These are phyloP conservation scores for Backusella tarrabulga DNA, from an alignment of 192 early-diverging fungal genomes.

Conservation along the genomic window DNA sequence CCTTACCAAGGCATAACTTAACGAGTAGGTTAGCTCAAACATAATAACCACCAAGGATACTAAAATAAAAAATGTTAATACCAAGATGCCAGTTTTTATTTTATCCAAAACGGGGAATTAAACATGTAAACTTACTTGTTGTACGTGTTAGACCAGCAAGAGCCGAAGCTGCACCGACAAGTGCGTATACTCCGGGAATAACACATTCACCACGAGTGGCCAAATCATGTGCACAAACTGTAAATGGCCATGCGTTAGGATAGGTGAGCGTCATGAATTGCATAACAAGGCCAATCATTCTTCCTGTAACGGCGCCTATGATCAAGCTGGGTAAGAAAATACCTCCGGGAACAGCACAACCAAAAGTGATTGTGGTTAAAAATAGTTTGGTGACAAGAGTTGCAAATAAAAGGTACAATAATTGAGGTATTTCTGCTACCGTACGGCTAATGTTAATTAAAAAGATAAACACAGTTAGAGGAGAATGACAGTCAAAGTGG, in stretches of 20 bases:
- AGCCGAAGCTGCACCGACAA: constrained; percentile 89
- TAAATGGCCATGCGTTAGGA: constrained; percentile 68
- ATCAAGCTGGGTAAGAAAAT: constrained; percentile 93
- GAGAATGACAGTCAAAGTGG: not conserved
- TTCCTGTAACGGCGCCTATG: constrained; percentile 88
- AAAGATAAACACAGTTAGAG: not conserved
- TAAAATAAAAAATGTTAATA: not conserved
- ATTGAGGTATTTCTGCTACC: constrained; percentile 39
- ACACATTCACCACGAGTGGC: constrained; percentile 63
- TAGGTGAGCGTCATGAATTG: constrained; percentile 56
- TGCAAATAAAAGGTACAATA: constrained; percentile 55
- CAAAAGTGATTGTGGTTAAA: constrained; percentile 70
- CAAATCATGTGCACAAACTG: constrained; percentile 71
- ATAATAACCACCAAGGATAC: constrained; percentile 93
- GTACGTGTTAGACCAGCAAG: constrained; percentile 84
- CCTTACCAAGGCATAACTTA: constrained; percentile 76
- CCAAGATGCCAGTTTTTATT: not conserved
- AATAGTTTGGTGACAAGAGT: constrained; percentile 57
- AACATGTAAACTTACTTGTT: constrained; percentile 44
- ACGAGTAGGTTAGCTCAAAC: constrained; percentile 96
- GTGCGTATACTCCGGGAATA: constrained; percentile 92
- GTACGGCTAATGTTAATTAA: constrained; percentile 12
- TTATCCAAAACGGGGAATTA: not conserved
- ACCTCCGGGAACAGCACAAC: constrained; percentile 76
- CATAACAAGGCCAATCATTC: constrained; percentile 82